These are phyloP conservation scores for Pichia sp. DNA, from an alignment of 1,139 yeast genomes.

Conservation along the genomic window DNA sequence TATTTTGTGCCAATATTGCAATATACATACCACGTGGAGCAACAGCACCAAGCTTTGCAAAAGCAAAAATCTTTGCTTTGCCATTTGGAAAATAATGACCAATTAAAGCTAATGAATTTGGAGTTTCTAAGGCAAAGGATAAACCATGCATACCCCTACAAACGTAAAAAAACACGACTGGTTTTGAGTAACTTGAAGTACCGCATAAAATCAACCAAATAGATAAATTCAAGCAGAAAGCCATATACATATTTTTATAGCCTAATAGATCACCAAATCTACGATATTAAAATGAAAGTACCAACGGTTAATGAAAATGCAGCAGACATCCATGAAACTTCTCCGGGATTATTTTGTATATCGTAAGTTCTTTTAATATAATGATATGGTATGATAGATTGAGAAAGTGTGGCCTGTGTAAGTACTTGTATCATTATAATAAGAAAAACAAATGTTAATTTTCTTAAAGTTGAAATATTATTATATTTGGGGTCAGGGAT, in stretches of 20 bases:
- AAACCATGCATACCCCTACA: constrained; percentile 56
- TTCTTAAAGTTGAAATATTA: constrained; percentile 18
- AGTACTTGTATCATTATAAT: constrained; percentile 40
- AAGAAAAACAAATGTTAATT: constrained; percentile 28
- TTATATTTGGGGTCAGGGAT: constrained; percentile 16
- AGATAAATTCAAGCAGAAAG: constrained; percentile 44
- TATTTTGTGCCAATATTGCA: constrained; percentile 28
- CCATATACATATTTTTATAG: constrained; percentile 41
- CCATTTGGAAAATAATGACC: constrained; percentile 48
- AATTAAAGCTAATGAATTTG: constrained; percentile 50
- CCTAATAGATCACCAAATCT: constrained; percentile 62
- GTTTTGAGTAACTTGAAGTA: constrained; percentile 37
- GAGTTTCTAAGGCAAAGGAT: constrained; percentile 52
- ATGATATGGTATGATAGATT: constrained; percentile 34
- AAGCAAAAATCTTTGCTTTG: constrained; percentile 34
- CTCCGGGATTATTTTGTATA: constrained; percentile 34
- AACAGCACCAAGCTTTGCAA: constrained; percentile 49
- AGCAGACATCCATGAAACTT: constrained; percentile 55
- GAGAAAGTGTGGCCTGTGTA: constrained; percentile 46
- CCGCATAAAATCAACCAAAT: constrained; percentile 50
- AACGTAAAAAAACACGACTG: constrained; percentile 41
- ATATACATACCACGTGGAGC: constrained; percentile 54
- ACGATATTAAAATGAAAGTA: constrained; percentile 54
- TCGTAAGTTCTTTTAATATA: constrained; percentile 36
- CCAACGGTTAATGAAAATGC: constrained; percentile 55